These are phyloP conservation scores for Gaeumannomyces sp. DNA, from an alignment of 2,329 filamentous ascomycete species.

Conservation along the genomic window DNA sequence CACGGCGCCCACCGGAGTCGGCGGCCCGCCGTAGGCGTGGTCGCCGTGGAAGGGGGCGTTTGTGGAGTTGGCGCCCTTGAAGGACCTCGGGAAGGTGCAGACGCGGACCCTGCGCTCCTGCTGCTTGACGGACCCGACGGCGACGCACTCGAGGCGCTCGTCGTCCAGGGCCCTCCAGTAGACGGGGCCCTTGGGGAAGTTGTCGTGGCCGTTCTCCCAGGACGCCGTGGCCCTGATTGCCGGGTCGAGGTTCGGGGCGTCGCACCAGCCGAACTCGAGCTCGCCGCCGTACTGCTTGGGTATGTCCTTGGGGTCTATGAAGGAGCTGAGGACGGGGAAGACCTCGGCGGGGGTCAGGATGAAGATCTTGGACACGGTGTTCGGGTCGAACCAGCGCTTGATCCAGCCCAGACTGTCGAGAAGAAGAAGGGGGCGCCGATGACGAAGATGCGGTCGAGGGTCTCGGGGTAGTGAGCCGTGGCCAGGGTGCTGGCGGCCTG, in stretches of 20 bases:
- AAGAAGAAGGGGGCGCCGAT: conserved; percentile 89
- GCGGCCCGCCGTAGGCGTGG: conserved; percentile 7
- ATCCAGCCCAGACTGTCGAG: conserved; percentile 90
- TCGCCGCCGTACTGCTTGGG: conserved; percentile 86
- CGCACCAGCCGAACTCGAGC: conserved; percentile 75
- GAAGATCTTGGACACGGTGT: conserved; percentile 93
- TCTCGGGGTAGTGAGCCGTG: conserved; percentile 93
- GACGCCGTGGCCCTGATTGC: conserved; percentile 40
- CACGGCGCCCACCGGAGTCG: conserved; percentile 12
- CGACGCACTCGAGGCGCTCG: conserved; percentile 44
- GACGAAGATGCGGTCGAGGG: conserved; percentile 69
- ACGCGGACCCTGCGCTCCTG: conserved; percentile 40
- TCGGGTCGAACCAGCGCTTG: conserved; percentile 92
- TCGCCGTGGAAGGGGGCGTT: conserved; percentile 8
- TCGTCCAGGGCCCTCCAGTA: conserved; percentile 48
- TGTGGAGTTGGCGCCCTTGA: conserved; percentile 16
- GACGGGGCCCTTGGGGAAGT: conserved; percentile 51
- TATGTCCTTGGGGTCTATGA: conserved; percentile 77
- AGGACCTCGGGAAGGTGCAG: conserved; percentile 44
- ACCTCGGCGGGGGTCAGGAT: conserved; percentile 72
- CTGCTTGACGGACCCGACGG: conserved; percentile 42
- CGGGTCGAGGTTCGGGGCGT: conserved; percentile 67
- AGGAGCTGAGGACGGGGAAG: conserved; percentile 67
- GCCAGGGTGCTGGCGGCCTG: conserved; percentile 83
- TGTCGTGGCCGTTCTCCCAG: conserved; percentile 47